Percentiles rank a stretch among this genome's conserved stretches.
phyloP scores from a whole-genome alignment of 2,329 filamentous ascomycete genomes.

The Talaromyces sp. region DNA sequence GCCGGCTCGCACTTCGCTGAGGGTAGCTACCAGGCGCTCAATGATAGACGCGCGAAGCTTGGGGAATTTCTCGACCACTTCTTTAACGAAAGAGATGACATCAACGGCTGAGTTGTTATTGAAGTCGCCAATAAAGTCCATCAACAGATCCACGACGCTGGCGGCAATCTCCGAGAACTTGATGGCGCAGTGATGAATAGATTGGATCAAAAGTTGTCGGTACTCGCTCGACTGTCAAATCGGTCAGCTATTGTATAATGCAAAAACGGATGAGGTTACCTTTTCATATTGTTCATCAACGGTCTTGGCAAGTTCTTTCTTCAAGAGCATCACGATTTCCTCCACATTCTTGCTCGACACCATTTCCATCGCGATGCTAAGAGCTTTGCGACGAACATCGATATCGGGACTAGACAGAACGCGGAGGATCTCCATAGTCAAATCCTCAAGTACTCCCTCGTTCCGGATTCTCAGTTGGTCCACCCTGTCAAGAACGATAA shows the following conservation, averaged over 20 bases:
- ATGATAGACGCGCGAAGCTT: slow-evolving; percentile 82
- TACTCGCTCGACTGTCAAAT: slow-evolving; percentile 74
- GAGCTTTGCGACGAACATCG: slow-evolving; percentile 87
- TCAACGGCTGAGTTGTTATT: slow-evolving; percentile 96
- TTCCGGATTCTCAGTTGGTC: slow-evolving; percentile 82
- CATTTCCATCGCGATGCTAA: slow-evolving; percentile 91
- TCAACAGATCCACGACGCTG: slow-evolving; percentile 90
- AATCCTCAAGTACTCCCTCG: slow-evolving; percentile 83
- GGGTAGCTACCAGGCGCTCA: slow-evolving; percentile 77
- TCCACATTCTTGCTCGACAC: slow-evolving; percentile 98
- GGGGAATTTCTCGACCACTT: slow-evolving; percentile 97
- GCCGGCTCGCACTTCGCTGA: slow-evolving; percentile 88
- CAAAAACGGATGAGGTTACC: slow-evolving; percentile 33
- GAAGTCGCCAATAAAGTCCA: slow-evolving; percentile 99
- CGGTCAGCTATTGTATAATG: not conserved
- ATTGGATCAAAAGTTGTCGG: slow-evolving; percentile 88
- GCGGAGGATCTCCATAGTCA: slow-evolving; percentile 94
- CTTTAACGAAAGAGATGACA: slow-evolving; percentile 97
- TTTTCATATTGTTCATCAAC: slow-evolving; percentile 99
- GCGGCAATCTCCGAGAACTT: slow-evolving; percentile 98
- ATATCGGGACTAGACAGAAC: slow-evolving; percentile 94
- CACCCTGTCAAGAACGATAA: slow-evolving; percentile 93
- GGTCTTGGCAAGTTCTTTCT: slow-evolving; percentile 96
- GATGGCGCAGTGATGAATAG: slow-evolving; percentile 97
- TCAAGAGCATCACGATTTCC: slow-evolving; percentile 89